These are phyloP conservation scores for Kwoniella botswanensis DNA, from an alignment of 768 basidiomycete species.

Conservation along the genomic window DNA sequence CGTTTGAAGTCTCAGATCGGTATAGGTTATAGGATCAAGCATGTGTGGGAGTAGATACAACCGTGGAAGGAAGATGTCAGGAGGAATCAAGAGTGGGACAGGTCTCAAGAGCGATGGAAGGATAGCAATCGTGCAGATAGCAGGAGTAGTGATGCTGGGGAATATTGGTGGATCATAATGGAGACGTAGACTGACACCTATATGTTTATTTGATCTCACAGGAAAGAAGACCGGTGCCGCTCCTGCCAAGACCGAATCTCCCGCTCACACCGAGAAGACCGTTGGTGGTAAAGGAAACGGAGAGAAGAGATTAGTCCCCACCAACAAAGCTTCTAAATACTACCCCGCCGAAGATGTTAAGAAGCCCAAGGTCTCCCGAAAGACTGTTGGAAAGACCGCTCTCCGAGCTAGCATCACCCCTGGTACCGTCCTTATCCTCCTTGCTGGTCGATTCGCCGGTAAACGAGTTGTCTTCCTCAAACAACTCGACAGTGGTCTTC, in stretches of 20 bases:
- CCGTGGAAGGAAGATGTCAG: background rate
- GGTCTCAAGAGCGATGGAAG: background rate
- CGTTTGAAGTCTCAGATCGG: constrained; percentile 26
- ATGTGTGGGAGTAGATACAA: background rate
- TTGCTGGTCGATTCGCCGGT: constrained; percentile 96
- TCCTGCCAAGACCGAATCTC: constrained; percentile 66
- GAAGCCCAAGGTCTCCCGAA: constrained; percentile 88
- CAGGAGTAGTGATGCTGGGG: background rate
- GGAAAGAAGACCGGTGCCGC: constrained; percentile 70
- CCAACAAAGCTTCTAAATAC: constrained; percentile 68
- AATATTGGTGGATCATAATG: background rate
- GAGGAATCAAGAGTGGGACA: background rate
- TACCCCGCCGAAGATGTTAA: constrained; percentile 81
- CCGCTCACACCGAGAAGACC: constrained; percentile 72
- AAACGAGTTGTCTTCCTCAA: constrained; percentile 99
- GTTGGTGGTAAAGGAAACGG: constrained; percentile 92
- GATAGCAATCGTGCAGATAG: no score
- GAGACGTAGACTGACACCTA: constrained; percentile 8
- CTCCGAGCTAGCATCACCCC: constrained; percentile 89
- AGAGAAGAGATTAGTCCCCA: constrained; percentile 82
- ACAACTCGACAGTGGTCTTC: constrained; percentile 81
- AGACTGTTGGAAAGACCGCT: constrained; percentile 69
- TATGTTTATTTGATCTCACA: constrained; percentile 13
- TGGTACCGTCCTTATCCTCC: constrained; percentile 91
- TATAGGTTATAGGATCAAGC: background rate